Base-by-base conservation (phyloP, 495 filamentous ascomycete species). In the Glutinoglossum americanum region DNA sequence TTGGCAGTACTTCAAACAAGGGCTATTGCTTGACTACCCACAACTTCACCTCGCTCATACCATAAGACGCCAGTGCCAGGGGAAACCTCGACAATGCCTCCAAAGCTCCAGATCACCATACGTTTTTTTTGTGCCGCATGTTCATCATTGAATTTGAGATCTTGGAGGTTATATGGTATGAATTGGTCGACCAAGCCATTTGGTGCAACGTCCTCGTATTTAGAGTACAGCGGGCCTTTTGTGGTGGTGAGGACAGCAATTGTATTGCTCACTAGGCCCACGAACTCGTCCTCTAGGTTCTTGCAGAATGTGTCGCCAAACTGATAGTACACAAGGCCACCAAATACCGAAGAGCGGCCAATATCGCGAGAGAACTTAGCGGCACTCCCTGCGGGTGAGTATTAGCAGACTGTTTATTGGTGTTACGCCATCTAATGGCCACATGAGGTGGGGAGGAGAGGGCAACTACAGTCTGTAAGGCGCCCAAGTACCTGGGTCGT, bases 241-340 rank as follows among this genome's bases (percentile, higher is more conserved):
- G 33, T 45, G 10, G 33, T 39, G 11, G 54, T 39, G 10, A 56
- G 23, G 10, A 56, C 33, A 27, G 54, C 26, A 2, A 39, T 23
- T 28, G 54, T 56, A 21, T 56, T 39, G 19, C 23, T 56, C 6
- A 56, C 54, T 0, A 56, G 25, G 15, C 54, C 54, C 7, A 56
- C 33, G 28, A 56, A 56, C 32, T 56, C 54, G 11, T 26, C 32
- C 2, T 39, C 54, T 3, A 30, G 26, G 17, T 56, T 39, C 32
- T 56, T 56, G 54, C 54, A 56, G 32, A 56, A 56, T 13, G 54
- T 56, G 26, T 56, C 54, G 11, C 54, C 54, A 13, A 56, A 56
- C 54, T 39, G 27, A n/a, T 39, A 39, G 26, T 56, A 56, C 32
- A 45, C 54, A 17, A 39, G 54, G 41, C 41, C 41, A 17, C 54